Evolutionary conservation across 495 filamentous ascomycete genomes (phyloP), one percentile per base, ranked within the genome.

Genomic region (Penicillium robsamsonii): DNA sequence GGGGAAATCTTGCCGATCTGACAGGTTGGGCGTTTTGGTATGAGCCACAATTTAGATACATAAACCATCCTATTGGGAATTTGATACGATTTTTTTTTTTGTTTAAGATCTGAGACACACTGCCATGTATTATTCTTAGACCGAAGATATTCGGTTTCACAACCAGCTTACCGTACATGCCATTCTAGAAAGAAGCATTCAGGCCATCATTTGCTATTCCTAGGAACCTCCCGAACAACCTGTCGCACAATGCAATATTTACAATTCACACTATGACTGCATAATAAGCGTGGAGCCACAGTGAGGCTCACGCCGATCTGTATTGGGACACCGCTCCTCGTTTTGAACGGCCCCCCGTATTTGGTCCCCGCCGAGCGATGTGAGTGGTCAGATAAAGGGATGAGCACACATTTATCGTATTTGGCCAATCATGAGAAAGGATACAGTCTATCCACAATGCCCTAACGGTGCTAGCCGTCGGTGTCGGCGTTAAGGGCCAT

Each of bases 401-500:
- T 63, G 56, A 65, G 60, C 57, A 54, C 57, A 43, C 46, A 50
- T 11, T 46, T 38, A 15, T 37, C 47, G 31, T 29, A 50, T 10
- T 29, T 5, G 13, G 2, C 65, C 62, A 65, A 62, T 67, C 40
- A 53, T 11, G 2, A 22, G 1, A 31, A 31, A 20, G 24, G 20
- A 27, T 3, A 22, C 43, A 33, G n/a, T 40, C 33, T 20, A 46
- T 59, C 58, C 50, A 50, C 38, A 50, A 37, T 59, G 56, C 13
- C 6, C 27, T 2, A 18, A 44, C 62, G 65, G 65, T 40, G 46
- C 45, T 55, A 63, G 60, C 62, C 65, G 65, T 68, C 65, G 65
- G 65, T 68, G 62, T 68, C 65, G 51, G 46, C 4, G 48, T 30
- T 49, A 40, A 4, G 1, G 13, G 24, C 11, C 13, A 22, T 24